Percentiles rank a stretch among this genome's conserved stretches.
These are phyloP conservation scores for Populus nigra DNA, from an alignment of 345 rosid genomes.

Conservation along the genomic window DNA sequence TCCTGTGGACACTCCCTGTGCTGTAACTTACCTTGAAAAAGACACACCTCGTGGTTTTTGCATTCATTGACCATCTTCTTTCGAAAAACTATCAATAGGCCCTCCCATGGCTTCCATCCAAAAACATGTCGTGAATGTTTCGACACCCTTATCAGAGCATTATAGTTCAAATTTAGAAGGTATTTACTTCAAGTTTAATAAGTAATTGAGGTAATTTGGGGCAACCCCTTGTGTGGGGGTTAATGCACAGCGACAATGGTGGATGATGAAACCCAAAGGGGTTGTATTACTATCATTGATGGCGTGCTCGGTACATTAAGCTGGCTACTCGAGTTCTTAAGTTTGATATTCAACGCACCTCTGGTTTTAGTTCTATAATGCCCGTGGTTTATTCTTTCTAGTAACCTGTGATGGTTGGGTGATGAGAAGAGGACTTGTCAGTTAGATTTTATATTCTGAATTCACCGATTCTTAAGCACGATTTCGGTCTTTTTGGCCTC, in stretches of 20 bases:
- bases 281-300: background rate
- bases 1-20: too few relatives aligned
- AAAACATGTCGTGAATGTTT: background rate
- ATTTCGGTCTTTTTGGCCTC: background rate
- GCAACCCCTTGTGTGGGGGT: background rate
- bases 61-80: too few relatives aligned
- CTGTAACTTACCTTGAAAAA: too few relatives aligned
- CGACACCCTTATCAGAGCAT: background rate
- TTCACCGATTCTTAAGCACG: too few relatives aligned
- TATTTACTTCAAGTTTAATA: background rate
- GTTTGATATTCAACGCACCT: background rate
- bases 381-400: background rate
- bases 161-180: background rate
- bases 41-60: too few relatives aligned
- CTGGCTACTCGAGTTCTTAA: background rate
- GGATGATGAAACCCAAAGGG: background rate
- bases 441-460: too few relatives aligned
- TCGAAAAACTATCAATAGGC: too few relatives aligned
- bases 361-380: background rate
- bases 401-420: background rate
- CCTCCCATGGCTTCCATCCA: too few relatives aligned
- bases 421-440: too few relatives aligned
- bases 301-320: background rate
- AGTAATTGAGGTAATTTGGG: background rate
- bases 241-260: background rate